These are phyloP conservation scores for Coprinopsis marcescibilis DNA, from an alignment of 768 basidiomycete genomes.

Conservation along the genomic window DNA sequence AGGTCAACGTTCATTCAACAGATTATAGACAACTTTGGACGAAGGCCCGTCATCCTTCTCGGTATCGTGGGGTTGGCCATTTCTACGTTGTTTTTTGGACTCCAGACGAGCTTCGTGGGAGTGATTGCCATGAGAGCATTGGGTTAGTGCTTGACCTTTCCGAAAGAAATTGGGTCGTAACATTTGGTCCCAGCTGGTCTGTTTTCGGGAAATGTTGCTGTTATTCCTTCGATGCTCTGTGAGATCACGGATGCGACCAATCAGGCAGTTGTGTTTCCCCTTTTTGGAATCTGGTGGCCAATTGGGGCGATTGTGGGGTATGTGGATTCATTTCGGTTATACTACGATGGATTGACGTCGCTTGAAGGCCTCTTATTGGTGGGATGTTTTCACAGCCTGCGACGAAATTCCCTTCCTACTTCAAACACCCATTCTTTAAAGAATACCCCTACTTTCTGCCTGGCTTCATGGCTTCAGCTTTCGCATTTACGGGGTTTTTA, in stretches of 20 bases:
- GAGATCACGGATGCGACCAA: constrained; percentile 64
- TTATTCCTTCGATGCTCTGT: constrained; percentile 56
- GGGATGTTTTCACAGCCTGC: constrained; percentile 56
- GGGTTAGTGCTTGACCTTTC: too few species aligned
- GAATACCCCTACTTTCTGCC: constrained; percentile 59
- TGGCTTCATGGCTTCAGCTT: constrained; percentile 40
- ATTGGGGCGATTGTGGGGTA: constrained; percentile 55
- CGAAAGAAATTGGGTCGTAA: too few species aligned
- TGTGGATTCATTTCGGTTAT: constrained; percentile 13
- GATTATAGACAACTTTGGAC: constrained; percentile 49
- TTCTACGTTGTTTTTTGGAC: constrained; percentile 51
- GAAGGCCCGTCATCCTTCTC: constrained; percentile 55
- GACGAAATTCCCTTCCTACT: constrained; percentile 38
- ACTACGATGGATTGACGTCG: neutral
- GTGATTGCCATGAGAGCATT: constrained; percentile 48
- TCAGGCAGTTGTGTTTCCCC: constrained; percentile 51
- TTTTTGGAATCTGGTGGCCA: constrained; percentile 57
- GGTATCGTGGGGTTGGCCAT: constrained; percentile 46
- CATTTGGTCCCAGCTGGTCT: constrained; percentile 41
- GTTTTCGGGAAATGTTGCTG: constrained; percentile 60
- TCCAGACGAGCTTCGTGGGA: constrained; percentile 46
- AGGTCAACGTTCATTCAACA: constrained; percentile 2
- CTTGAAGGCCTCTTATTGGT: constrained; percentile 51
- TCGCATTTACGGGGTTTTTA: constrained; percentile 38
- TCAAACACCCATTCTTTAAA: constrained; percentile 38